These are phyloP conservation scores for Fusarium sp. DNA, from an alignment of 2,329 filamentous ascomycete species.

Conservation along the genomic window DNA sequence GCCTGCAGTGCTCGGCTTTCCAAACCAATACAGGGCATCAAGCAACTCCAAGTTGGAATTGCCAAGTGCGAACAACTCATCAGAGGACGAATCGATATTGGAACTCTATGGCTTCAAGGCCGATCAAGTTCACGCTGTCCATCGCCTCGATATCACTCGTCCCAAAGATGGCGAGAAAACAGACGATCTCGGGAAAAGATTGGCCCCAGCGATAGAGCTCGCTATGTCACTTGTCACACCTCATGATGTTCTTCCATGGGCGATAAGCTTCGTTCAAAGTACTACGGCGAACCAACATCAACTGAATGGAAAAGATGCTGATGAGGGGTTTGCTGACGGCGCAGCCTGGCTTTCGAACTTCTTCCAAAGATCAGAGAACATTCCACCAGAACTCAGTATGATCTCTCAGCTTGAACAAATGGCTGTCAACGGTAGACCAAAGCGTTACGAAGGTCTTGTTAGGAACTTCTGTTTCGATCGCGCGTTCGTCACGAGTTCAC, in stretches of 20 bases:
- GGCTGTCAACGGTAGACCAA: not conserved
- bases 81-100: not conserved
- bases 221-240: not conserved
- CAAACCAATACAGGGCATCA: not conserved
- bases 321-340: not conserved
- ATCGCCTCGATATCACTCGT: not conserved
- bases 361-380: not conserved
- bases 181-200: not conserved
- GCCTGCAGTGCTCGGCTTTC: not conserved
- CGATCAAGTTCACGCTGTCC: not conserved
- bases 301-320: not conserved
- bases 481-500: not conserved
- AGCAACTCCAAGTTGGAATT: not conserved
- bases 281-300: not conserved
- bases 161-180: not conserved
- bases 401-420: rapidly evolving
- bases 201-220: not conserved
- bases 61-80: rapidly evolving
- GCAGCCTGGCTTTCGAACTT: not conserved
- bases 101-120: not conserved
- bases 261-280: not conserved
- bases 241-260: not conserved
- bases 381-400: not conserved
- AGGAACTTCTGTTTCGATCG: not conserved
- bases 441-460: not conserved